Evolutionary conservation across 1,139 yeast species (phyloP), one percentile per base, ranked within the genome.

Genomic region (Suhomyces guaymorum): DNA sequence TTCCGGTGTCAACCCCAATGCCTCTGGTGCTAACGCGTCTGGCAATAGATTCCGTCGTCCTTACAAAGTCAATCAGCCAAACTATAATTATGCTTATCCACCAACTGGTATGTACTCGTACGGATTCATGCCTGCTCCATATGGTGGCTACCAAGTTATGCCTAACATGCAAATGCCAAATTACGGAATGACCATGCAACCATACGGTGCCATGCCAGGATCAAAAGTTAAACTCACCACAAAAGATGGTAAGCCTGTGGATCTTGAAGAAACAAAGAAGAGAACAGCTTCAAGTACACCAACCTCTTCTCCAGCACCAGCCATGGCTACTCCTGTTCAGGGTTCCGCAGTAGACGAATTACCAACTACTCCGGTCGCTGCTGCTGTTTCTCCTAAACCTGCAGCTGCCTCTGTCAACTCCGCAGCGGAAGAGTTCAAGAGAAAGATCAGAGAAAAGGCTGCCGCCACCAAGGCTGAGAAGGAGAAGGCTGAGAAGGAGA

Each of bases 201-300:
- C 36, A 18, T 52, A 47, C 26, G 43, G 47, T 3, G 44, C 47
- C 0, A 32, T 41, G 9, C 46, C 56, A 4, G 29, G 44, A 11
- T 35, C 51, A 2, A 56, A 55, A 43, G 56, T 69, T 19, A 68
- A 61, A 45, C 59, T 70, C 42, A 68, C 75, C 33, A 72, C 69
- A 39, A 69, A 65, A 47, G 74, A 69, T 32, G 76, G 76, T n/a
- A 68, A 63, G 42, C 70, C 61, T 29, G 63, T 70, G 33, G 73
- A 70, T 44, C 66, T 68, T 44, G 75, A 70, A 37, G 73, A 66
- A 32, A 66, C 66, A 54, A 67, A 64, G 51, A 62, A 57, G 49
- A 44, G 40, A n/a, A 38, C 49, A 5, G 44, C 48, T 14, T 28
- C 44, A 6, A 40, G 40, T 24, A 47, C 57, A n/a, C 56, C 57